These are phyloP conservation scores for Scheffersomyces lignosus DNA, from an alignment of 805 yeast genomes.

Conservation along the genomic window DNA sequence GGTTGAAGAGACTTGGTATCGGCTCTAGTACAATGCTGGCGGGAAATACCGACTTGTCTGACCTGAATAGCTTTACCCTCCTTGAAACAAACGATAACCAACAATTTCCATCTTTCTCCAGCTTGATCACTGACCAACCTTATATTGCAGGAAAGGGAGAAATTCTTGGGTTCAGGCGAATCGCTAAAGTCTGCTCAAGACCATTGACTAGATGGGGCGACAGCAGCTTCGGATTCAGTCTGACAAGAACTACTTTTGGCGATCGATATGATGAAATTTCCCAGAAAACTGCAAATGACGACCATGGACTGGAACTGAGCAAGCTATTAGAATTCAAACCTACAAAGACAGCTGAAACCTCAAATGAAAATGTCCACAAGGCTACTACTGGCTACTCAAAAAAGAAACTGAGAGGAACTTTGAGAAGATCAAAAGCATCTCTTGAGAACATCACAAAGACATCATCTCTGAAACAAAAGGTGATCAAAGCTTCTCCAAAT, in stretches of 20 bases:
- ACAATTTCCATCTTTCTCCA: not conserved
- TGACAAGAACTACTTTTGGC: too few species aligned
- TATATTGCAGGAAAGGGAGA: constrained; percentile 1
- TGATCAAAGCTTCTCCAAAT: not conserved
- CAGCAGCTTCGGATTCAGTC: too few species aligned
- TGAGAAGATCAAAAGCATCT: not conserved
- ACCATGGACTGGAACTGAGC: not conserved
- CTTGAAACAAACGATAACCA: too few species aligned
- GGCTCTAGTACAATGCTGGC: too few species aligned
- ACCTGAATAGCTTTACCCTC: too few species aligned
- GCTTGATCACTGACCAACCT: not conserved
- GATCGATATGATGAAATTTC: not conserved
- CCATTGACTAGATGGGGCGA: constrained; percentile 4
- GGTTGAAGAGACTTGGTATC: too few species aligned
- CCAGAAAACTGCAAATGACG: not conserved
- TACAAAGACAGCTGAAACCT: constrained; percentile 1
- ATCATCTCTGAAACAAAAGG: too few species aligned
- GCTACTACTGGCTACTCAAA: not conserved
- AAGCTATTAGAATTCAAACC: not conserved
- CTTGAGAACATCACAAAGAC: constrained; percentile 1
- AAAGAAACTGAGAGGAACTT: not conserved
- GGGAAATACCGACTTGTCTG: too few species aligned
- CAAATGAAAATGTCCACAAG: too few species aligned
- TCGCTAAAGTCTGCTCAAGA: constrained; percentile 3
- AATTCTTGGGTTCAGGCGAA: constrained; percentile 3